Base-by-base conservation (phyloP, 1,284 basidiomycete species). In the Melampsora larici-populina region DNA sequence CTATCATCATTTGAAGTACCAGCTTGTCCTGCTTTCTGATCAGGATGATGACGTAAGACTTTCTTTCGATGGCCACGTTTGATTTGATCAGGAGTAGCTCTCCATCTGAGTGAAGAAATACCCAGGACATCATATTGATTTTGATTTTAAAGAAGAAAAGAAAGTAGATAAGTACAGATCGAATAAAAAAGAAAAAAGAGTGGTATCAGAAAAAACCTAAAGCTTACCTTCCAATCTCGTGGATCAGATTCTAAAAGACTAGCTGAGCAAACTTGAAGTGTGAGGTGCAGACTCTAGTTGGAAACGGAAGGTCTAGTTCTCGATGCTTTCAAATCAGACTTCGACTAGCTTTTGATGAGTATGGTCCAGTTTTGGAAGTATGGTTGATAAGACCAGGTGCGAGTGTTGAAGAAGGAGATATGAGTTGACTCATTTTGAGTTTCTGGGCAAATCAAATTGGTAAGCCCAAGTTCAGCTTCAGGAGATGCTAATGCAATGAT, bases 21-120 rank as follows among this genome's bases (percentile, higher is more conserved):
- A 1, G 88, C 86, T 2, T 84, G 82, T 64, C 89, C 89, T 17
- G 93, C 95, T 85, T 99, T 99, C 87, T 99, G 99, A 87, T 99
- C 96, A 0, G 96, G 96, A 86, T 99, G 96, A 86, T 99, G 96
- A 85, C 96, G 96, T 78, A 99, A 90, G 48, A 99, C 96, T 87
- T 99, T 99, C 87, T 96, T 95, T 82, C 95, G 93, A 87, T 94
- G 94, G 80, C 97, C 94, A 83, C 97, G 89, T 85, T 95, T 96
- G 85, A 99, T 99, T 84, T 99, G 96, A 79, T 91, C 93, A 51
- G 90, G 88, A 24, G 89, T 93, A 11, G 96, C 96, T 81, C 88
- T 90, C 88, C 92, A 94, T 79, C 96, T 89, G 78, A 97, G 87
- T 82, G 91, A 89, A 33, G 94, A 96, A 6, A 99, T 89, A 82